Conservation (phyloP, 108 stramenopile species). For the Nitzschia inconspicua region DNA sequence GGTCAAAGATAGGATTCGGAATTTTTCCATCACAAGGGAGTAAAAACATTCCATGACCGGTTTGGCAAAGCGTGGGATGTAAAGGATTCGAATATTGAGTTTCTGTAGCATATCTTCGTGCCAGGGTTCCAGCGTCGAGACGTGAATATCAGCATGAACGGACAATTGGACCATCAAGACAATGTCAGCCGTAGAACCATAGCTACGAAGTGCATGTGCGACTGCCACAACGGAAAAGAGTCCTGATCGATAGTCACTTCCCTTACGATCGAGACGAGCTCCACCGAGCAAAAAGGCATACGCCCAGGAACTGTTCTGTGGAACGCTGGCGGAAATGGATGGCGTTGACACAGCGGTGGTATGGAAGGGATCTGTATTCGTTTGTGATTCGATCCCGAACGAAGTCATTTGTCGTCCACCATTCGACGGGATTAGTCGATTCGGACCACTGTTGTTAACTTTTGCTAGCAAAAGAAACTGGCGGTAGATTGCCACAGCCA, state of each 20-base stretch:
- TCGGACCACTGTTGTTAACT: too few relatives aligned
- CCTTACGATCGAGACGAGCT: too few relatives aligned
- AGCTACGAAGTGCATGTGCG: conserved; percentile 1
- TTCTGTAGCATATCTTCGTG: conserved; percentile 6
- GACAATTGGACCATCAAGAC: conserved; percentile 33
- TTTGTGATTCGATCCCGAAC: too few relatives aligned
- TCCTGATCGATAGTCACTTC: conserved; percentile 10
- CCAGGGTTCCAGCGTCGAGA: background rate
- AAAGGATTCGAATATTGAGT: conserved; percentile 1
- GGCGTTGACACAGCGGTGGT: too few relatives aligned
- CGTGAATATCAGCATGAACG: background rate
- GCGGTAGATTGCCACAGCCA: too few relatives aligned
- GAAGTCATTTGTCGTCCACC: too few relatives aligned
- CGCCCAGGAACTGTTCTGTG: too few relatives aligned
- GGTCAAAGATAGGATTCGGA: conserved; percentile 26
- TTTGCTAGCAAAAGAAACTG: too few relatives aligned
- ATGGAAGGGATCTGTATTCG: too few relatives aligned
- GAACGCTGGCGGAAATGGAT: too few relatives aligned
- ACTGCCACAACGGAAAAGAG: conserved; percentile 12
- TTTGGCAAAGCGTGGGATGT: conserved; percentile 13
- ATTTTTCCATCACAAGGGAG: background rate
- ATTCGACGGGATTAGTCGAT: too few relatives aligned
- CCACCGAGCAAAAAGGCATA: too few relatives aligned
- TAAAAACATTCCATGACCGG: conserved; percentile 44
- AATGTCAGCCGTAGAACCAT: conserved; percentile 33